These are phyloP conservation scores for Cercospora beticola DNA, from an alignment of 2,329 filamentous ascomycete genomes.

Conservation along the genomic window DNA sequence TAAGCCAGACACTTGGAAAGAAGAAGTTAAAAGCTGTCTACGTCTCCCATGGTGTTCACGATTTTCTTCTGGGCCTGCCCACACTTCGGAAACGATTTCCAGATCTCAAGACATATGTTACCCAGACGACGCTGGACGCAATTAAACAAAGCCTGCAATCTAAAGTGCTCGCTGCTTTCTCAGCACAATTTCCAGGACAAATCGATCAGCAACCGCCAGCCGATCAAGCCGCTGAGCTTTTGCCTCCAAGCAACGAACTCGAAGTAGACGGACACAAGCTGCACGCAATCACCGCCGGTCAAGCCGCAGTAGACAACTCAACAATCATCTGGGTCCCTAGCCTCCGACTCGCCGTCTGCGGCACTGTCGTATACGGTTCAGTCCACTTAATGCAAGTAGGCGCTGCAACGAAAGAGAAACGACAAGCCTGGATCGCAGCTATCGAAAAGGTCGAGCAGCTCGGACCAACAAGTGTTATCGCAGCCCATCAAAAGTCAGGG, in stretches of 20 bases:
- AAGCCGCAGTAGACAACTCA: neutral
- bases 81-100: neutral
- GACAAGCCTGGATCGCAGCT: neutral
- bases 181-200: neutral
- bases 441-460: neutral
- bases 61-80: neutral
- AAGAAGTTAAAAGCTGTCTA: neutral
- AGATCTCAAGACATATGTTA: neutral
- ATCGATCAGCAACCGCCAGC: neutral
- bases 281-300: neutral
- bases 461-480: neutral
- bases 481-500: neutral
- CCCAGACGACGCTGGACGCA: neutral
- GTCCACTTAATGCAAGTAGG: neutral
- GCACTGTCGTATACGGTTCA: neutral
- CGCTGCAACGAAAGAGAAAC: neutral
- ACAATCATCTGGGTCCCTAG: neutral
- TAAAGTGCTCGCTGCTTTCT: neutral
- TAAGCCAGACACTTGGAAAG: neutral
- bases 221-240: neutral
- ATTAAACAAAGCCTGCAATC: neutral
- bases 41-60: neutral
- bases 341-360: neutral
- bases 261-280: neutral
- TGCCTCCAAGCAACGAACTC: neutral